Conservation (phyloP, 1,284 basidiomycete genomes). For the Moesziomyces globuligerus region DNA sequence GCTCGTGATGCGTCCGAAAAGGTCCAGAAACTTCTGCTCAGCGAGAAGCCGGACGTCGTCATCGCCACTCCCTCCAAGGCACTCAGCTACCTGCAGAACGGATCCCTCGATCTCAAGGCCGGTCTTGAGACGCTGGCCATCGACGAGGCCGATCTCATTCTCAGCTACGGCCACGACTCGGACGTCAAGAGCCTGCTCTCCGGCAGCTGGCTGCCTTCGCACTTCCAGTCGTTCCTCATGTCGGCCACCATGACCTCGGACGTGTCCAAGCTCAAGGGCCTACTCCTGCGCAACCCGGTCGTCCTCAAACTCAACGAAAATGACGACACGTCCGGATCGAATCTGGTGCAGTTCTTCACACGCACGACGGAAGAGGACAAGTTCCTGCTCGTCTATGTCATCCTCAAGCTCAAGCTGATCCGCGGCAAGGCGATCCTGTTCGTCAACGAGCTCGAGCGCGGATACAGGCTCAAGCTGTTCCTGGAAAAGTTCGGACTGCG, state of each 20-base stretch:
- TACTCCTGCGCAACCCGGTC: conserved; percentile 87
- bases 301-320: conserved; percentile 66
- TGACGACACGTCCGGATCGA: conserved; percentile 35
- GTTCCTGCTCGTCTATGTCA: conserved; percentile 92
- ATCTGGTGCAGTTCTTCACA: conserved; percentile 62
- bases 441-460: conserved; percentile 94
- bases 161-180: conserved; percentile 94
- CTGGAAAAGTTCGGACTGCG: conserved; percentile 97
- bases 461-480: conserved; percentile 94
- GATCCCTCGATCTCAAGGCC: conserved; percentile 69
- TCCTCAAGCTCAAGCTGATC: conserved; percentile 92
- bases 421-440: conserved; percentile 97
- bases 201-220: conserved; percentile 77
- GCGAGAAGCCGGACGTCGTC: conserved; percentile 90
- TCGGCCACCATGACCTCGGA: conserved; percentile 98
- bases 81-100: conserved; percentile 80
- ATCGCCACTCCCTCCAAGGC: conserved; percentile 90
- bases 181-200: conserved; percentile 86
- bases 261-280: conserved; percentile 87
- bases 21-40: conserved; percentile 83
- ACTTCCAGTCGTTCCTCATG: conserved; percentile 96
- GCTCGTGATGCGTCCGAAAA: conserved; percentile 74
- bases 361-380: conserved; percentile 85
- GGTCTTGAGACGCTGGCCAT: conserved; percentile 86
- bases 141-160: conserved; percentile 96